Evolutionary conservation across 2,329 filamentous ascomycete species (phyloP).

Genomic region (Cladophialophora bantiana): DNA sequence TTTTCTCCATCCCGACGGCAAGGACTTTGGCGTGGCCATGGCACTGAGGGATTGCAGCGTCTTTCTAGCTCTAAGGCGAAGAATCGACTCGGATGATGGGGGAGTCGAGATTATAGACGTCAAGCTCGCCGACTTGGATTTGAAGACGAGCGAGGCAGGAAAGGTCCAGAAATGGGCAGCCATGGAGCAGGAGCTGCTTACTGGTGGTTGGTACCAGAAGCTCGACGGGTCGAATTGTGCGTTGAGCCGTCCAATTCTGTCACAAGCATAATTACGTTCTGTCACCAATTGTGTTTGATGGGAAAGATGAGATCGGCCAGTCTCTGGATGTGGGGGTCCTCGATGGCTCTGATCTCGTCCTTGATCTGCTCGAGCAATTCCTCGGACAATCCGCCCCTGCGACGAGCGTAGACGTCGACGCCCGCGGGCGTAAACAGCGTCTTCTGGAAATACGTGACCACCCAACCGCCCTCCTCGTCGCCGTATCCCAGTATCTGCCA

Average conservation of each 20-base stretch:
- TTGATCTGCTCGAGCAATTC: conserved; percentile 65
- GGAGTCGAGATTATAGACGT: conserved; percentile 47
- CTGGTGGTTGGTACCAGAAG: conserved; percentile 71
- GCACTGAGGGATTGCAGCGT: conserved; percentile 81
- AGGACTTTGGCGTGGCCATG: conserved; percentile 73
- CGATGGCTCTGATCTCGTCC: conserved; percentile 60
- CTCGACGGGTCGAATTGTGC: conserved; percentile 43
- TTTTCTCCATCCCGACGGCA: conserved; percentile 37
- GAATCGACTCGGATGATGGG: not conserved
- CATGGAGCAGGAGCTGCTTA: conserved; percentile 68
- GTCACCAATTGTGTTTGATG: conserved; percentile 47
- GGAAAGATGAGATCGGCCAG: conserved; percentile 60
- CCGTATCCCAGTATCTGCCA: conserved; percentile 87
- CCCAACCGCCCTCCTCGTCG: conserved; percentile 61
- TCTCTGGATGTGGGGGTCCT: conserved; percentile 60
- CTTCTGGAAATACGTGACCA: conserved; percentile 83
- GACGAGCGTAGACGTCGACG: conserved; percentile 76
- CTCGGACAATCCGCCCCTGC: conserved; percentile 65
- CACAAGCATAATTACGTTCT: not conserved
- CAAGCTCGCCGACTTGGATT: conserved; percentile 77
- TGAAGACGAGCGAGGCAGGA: conserved; percentile 69
- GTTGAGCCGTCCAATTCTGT: conserved; percentile 22
- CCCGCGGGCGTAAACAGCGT: conserved; percentile 85
- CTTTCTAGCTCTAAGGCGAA: conserved; percentile 57
- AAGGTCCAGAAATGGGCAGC: conserved; percentile 74